Evolutionary conservation across 139 green algal genomes (phyloP).

Genomic region (Nannochloris sp.): DNA sequence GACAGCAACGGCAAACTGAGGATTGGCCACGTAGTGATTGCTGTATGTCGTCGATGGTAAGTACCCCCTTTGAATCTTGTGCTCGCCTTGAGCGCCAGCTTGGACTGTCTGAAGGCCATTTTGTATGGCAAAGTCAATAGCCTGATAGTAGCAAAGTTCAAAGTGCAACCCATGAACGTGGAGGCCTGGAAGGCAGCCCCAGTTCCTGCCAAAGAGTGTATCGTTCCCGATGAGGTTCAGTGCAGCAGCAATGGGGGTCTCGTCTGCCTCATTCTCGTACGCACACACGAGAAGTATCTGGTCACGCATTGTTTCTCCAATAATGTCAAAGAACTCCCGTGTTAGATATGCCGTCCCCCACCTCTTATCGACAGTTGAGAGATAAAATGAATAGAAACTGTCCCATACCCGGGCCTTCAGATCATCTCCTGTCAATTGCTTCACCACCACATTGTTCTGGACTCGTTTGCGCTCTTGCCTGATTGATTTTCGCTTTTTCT

Average conservation of each 20-base stretch:
- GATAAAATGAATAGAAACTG: conserved; percentile 71
- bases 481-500: conserved; percentile 82
- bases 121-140: conserved; percentile 19
- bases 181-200: conserved; percentile 56
- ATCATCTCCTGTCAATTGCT: conserved; percentile 49
- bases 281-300: conserved; percentile 76
- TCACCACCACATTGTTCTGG: conserved; percentile 35
- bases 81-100: conserved; percentile 85
- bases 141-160: conserved; percentile 91
- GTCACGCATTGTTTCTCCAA: conserved; percentile 57
- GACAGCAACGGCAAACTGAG: conserved; percentile 17
- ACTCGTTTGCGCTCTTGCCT: conserved; percentile 81
- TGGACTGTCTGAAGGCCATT: conserved; percentile 61
- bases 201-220: conserved; percentile 82
- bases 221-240: conserved; percentile 83
- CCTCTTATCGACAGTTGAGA: conserved; percentile 59
- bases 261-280: conserved; percentile 29
- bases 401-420: conserved; percentile 61
- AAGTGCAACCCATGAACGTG: conserved; percentile 75
- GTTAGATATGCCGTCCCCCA: conserved; percentile 86
- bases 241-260: conserved; percentile 57
- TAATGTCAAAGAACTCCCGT: conserved; percentile 71
- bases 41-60: conserved; percentile 71
- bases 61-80: conserved; percentile 89
- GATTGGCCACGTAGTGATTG: conserved; percentile 67